These are phyloP conservation scores for Stevia rebaudiana DNA, from an alignment of 140 eudicot genomes.

Conservation along the genomic window DNA sequence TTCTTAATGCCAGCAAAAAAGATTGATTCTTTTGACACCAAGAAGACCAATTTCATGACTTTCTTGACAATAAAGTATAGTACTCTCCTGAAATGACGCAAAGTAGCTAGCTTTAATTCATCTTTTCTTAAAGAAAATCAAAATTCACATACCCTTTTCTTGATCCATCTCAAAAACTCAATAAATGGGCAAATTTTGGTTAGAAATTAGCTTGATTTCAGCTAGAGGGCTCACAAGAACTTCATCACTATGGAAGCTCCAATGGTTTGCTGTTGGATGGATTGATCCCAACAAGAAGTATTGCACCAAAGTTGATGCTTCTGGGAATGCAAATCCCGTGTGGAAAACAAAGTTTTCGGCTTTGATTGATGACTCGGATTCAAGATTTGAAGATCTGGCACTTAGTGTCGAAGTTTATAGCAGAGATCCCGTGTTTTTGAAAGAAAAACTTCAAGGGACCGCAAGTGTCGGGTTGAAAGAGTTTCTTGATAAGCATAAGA, in stretches of 20 bases:
- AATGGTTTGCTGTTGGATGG: conserved; percentile 96
- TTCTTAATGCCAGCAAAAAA: conserved; percentile 26
- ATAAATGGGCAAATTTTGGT: conserved; percentile 72
- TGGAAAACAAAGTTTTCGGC: conserved; percentile 81
- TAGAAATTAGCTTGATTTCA: conserved; percentile 71
- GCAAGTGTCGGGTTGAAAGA: conserved; percentile 64
- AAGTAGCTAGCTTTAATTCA: conserved; percentile 32
- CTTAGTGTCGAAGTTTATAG: conserved; percentile 82
- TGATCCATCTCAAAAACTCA: conserved; percentile 19
- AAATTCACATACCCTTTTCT: conserved; percentile 20
- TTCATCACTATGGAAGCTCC: conserved; percentile 75
- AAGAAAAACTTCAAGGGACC: conserved; percentile 67
- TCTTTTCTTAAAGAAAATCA: conserved; percentile 12
- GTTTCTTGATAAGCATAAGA: conserved; percentile 55
- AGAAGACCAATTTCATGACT: conserved; percentile 20
- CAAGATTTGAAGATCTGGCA: conserved; percentile 38
- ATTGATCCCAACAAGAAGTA: conserved; percentile 74
- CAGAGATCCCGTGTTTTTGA: conserved; percentile 74
- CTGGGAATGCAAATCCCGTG: conserved; percentile 74
- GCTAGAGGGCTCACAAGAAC: conserved; percentile 70
- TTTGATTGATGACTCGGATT: conserved; percentile 44
- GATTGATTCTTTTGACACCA: conserved; percentile 26
- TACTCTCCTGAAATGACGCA: conserved; percentile 42
- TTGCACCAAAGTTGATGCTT: conserved; percentile 75
- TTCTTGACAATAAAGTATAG: conserved; percentile 52